Evolutionary conservation across 495 filamentous ascomycete genomes (phyloP).

Genomic region (Talaromyces liani): DNA sequence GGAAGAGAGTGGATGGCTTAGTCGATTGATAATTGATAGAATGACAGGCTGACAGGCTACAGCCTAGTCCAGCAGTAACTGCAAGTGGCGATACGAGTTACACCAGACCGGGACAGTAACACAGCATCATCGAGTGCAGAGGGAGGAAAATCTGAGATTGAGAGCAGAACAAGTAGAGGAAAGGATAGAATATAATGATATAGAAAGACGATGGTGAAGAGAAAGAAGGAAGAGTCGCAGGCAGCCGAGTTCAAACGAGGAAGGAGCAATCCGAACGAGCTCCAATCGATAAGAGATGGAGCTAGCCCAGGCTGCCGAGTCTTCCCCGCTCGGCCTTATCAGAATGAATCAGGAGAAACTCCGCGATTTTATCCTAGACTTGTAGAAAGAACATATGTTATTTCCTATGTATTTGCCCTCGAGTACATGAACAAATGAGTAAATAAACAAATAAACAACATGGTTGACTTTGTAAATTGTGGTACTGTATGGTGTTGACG

Average conservation of each 20-base stretch:
- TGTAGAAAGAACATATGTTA: not conserved
- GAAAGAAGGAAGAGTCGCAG: not conserved
- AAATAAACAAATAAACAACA: not conserved
- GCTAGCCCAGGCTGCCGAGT: not conserved
- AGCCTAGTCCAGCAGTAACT: not conserved
- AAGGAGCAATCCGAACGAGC: not conserved
- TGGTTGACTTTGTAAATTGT: not conserved
- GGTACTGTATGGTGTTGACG: not conserved
- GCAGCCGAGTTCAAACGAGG: not conserved
- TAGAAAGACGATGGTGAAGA: not conserved
- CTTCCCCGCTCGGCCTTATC: not conserved
- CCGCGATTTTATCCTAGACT: not conserved
- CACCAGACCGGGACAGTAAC: not conserved
- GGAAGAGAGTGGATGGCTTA: not conserved
- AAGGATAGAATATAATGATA: not conserved
- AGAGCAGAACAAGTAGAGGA: not conserved
- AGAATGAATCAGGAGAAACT: not conserved
- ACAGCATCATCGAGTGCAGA: not conserved
- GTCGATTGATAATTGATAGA: not conserved
- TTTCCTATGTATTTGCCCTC: not conserved
- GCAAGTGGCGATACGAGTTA: constrained; percentile 5
- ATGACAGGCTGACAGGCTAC: not conserved
- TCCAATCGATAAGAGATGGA: not conserved
- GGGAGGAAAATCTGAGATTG: not conserved
- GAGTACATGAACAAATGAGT: not conserved